Evolutionary conservation across 805 yeast genomes (phyloP).

Genomic region (Metschnikowia baotianmanensis): DNA sequence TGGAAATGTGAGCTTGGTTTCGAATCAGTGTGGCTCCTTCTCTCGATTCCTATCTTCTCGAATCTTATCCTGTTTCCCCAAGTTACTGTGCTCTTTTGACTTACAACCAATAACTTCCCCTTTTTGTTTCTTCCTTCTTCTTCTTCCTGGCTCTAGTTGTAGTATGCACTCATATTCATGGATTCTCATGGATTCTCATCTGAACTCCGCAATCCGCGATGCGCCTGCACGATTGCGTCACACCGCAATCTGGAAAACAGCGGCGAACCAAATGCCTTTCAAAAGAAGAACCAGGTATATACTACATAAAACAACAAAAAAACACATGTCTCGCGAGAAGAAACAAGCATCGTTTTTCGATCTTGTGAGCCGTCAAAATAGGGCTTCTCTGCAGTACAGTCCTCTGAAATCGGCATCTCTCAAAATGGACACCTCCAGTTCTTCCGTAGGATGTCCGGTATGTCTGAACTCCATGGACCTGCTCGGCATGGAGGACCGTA

Average conservation of each 20-base stretch:
- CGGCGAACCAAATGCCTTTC: too few relatives aligned
- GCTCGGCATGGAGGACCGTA: slow-evolving; percentile 42
- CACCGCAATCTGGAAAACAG: slow-evolving; percentile 1
- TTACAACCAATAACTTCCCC: neutral
- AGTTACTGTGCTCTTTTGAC: too few relatives aligned
- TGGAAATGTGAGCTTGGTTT: too few relatives aligned
- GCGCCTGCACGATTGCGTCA: slow-evolving; percentile 9
- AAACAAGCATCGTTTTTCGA: slow-evolving; percentile 7
- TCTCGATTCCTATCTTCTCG: neutral
- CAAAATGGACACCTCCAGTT: neutral
- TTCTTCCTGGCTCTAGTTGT: neutral
- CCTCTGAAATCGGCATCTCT: too few relatives aligned
- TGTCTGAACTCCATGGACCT: slow-evolving; percentile 42
- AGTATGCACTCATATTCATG: neutral
- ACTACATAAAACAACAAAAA: neutral
- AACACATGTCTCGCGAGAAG: slow-evolving; percentile 2
- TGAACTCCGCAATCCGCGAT: neutral
- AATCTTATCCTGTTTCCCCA: too few relatives aligned
- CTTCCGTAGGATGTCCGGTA: slow-evolving; percentile 46
- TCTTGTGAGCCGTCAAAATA: neutral
- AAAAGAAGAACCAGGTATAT: too few relatives aligned
- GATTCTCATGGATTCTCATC: neutral
- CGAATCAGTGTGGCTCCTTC: neutral
- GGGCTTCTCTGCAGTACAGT: neutral
- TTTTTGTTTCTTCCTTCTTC: neutral